Evolutionary conservation across 176 grass and related monocot species (phyloP), one percentile per base, ranked within the genome.

Genomic region (Paspalum notatum): DNA sequence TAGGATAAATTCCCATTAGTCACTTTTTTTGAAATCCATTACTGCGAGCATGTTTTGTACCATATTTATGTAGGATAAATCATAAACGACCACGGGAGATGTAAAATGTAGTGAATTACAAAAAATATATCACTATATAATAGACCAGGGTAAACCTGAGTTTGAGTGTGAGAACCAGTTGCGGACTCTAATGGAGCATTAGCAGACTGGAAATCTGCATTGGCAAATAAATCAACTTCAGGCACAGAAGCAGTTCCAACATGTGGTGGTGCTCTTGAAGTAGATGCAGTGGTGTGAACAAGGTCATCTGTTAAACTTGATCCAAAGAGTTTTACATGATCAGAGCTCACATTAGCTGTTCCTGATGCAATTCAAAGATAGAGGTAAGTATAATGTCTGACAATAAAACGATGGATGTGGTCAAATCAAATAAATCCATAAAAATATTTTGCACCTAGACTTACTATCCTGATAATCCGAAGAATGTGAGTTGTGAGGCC

Each of bases 181-280:
- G 74, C 68, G 85, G 71, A 37, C 72, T 89, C 75, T 39, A 55
- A 45, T 58, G 79, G 78, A 68, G 77, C 18, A 68, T 87, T 48
- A 8, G 68, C 69, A 72, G 78, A 85, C 58, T 87, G 82, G 68
- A 92, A 92, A 50, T 61, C 51, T 42, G 74, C 39, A 84, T 69
- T 62, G 6, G 87, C 84, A 90, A 95, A 92, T 90, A 95, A 86
- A 82, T 92, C 90, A 83, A 81, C 60, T 68, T 83, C 69, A 65
- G 76, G 40, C 13, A 72, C 80, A 84, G 80, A 26, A 79, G 53
- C 56, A 68, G 42, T 58, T 47, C 76, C 57, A 77, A 37, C 37
- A 26, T 47, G 80, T 70, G 39, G 17, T 47, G 68, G 60, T 49
- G 16, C 59, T 55, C 52, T 68, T 72, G 91, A 68, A 83, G 74